Evolutionary conservation across 352 stramenopile genomes (phyloP).

Genomic region (Sclerospora graminicola): DNA sequence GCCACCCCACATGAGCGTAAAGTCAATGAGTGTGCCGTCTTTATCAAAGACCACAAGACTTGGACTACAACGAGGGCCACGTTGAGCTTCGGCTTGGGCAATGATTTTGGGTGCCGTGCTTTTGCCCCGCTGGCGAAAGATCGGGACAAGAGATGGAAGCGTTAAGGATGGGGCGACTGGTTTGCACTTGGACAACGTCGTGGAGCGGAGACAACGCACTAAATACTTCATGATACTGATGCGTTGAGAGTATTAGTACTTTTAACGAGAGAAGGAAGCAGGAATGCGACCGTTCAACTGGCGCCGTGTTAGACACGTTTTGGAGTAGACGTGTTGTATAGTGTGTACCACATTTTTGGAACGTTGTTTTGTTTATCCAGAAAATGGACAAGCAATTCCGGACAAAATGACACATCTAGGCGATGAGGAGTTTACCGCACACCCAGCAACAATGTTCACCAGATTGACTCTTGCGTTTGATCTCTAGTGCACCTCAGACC

Average conservation of each 20-base stretch:
- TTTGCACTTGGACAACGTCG: slow-evolving; percentile 1
- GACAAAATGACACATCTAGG: too few relatives aligned
- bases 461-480: too few relatives aligned
- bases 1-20: slow-evolving; percentile 84
- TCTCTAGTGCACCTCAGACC: too few relatives aligned
- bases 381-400: too few relatives aligned
- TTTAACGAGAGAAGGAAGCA: slow-evolving; percentile 9
- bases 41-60: slow-evolving; percentile 85
- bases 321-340: too few relatives aligned
- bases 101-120: slow-evolving; percentile 23
- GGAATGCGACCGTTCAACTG: too few relatives aligned
- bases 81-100: slow-evolving; percentile 12
- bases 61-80: slow-evolving; percentile 34
- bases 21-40: slow-evolving; percentile 86
- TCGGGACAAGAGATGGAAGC: slow-evolving; percentile 1
- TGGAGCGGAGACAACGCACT: slow-evolving; percentile 5
- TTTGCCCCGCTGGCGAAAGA: slow-evolving; percentile 9
- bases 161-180: background rate
- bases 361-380: too few relatives aligned
- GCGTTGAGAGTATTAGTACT: background rate
- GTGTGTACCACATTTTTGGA: too few relatives aligned
- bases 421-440: too few relatives aligned
- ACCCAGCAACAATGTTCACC: too few relatives aligned
- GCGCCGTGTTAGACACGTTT: too few relatives aligned
- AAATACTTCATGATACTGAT: slow-evolving; percentile 8